These are phyloP conservation scores for Colletotrichum tabaci DNA, from an alignment of 2,329 filamentous ascomycete species.

Conservation along the genomic window DNA sequence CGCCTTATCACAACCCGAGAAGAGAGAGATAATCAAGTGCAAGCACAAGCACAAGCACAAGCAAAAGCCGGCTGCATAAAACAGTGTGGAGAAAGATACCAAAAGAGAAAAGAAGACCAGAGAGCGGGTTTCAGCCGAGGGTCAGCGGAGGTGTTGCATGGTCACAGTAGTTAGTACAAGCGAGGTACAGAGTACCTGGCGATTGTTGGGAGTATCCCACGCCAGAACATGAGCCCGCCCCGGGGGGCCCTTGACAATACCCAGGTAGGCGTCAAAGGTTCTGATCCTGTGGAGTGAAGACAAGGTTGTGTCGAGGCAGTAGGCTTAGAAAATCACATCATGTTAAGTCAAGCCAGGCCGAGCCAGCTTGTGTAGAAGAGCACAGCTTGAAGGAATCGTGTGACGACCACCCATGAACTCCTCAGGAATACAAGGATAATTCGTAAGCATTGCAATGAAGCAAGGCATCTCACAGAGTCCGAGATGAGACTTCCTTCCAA, in stretches of 20 bases:
- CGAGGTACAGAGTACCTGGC: not conserved
- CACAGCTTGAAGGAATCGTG: not conserved
- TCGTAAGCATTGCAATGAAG: not conserved
- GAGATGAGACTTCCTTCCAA: not conserved
- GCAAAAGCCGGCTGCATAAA: not conserved
- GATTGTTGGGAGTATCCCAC: not conserved
- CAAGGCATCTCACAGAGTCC: not conserved
- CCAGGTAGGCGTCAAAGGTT: not conserved
- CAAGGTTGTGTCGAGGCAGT: no score
- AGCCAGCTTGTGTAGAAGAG: not conserved
- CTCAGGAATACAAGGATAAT: not conserved
- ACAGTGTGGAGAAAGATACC: not conserved
- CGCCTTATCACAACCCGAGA: not conserved
- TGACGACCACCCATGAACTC: not conserved
- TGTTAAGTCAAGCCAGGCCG: no score
- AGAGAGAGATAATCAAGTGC: not conserved
- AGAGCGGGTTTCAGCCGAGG: not conserved
- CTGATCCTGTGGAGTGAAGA: not conserved
- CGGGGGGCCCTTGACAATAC: not conserved
- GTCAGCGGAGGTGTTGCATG: not conserved
- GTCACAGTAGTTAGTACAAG: not conserved
- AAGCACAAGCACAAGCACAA: slow-evolving; percentile 5
- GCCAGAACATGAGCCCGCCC: not conserved
- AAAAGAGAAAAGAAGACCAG: not conserved
- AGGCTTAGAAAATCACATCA: not conserved